These are phyloP conservation scores for Trichopus zeylanicus DNA, from an alignment of 116 monocot species.

Conservation along the genomic window DNA sequence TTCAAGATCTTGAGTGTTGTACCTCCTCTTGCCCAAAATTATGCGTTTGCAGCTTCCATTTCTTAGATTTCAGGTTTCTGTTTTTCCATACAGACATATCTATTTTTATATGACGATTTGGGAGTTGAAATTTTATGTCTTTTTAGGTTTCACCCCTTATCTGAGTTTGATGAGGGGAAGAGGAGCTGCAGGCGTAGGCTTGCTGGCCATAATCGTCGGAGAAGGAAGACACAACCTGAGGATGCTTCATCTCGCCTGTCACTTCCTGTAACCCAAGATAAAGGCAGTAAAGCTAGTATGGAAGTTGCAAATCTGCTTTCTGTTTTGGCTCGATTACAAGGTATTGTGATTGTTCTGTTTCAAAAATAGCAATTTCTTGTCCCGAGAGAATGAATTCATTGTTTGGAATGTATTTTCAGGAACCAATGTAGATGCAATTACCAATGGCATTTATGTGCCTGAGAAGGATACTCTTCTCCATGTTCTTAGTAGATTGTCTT, in stretches of 20 bases:
- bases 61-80: background rate
- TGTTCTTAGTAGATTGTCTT: slow-evolving; percentile 59
- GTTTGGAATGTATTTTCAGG: slow-evolving; percentile 22
- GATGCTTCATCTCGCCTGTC: slow-evolving; percentile 56
- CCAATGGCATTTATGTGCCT: slow-evolving; percentile 23
- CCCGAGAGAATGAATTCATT: background rate
- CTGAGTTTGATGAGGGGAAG: slow-evolving; percentile 99
- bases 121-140: background rate
- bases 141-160: slow-evolving; percentile 83
- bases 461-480: slow-evolving; percentile 65
- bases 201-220: slow-evolving; percentile 89
- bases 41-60: background rate
- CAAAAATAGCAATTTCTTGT: background rate
- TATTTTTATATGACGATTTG: background rate
- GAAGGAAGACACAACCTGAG: slow-evolving; percentile 87
- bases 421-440: slow-evolving; percentile 25
- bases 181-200: slow-evolving; percentile 92
- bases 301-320: slow-evolving; percentile 75
- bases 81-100: no score
- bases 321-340: slow-evolving; percentile 69
- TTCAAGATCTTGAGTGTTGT: no score
- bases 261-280: slow-evolving; percentile 49
- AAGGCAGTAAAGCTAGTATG: slow-evolving; percentile 29
- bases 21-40: no score
- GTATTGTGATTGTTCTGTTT: slow-evolving; percentile 14